Evolutionary conservation across 495 filamentous ascomycete genomes (phyloP).

Genomic region (Aspergillus baeticus): DNA sequence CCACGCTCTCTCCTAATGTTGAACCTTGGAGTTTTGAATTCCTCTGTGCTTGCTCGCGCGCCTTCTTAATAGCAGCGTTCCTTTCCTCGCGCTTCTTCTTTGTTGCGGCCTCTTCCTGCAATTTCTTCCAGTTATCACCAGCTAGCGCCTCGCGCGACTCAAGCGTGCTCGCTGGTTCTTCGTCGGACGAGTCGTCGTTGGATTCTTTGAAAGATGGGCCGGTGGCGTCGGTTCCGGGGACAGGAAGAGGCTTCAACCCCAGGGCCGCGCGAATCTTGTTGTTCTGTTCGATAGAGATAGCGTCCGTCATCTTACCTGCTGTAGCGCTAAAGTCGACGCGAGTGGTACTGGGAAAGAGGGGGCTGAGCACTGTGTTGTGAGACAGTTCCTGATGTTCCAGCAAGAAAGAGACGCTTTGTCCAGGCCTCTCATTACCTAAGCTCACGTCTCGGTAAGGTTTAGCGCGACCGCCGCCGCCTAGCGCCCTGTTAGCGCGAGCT

Average conservation of each 20-base stretch:
- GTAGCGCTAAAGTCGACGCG: background rate
- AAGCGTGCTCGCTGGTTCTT: slow-evolving; percentile 71
- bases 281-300: slow-evolving; percentile 85
- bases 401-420: background rate
- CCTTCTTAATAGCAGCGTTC: slow-evolving; percentile 79
- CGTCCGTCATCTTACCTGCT: slow-evolving; percentile 64
- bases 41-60: slow-evolving; percentile 76
- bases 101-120: slow-evolving; percentile 59
- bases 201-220: slow-evolving; percentile 62
- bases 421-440: slow-evolving; percentile 17
- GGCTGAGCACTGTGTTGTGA: background rate
- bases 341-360: background rate
- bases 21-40: slow-evolving; percentile 73
- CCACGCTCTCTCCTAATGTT: slow-evolving; percentile 70
- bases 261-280: slow-evolving; percentile 89
- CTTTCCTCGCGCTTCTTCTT: slow-evolving; percentile 77
- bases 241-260: slow-evolving; percentile 87
- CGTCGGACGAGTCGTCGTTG: slow-evolving; percentile 44
- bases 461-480: slow-evolving; percentile 23
- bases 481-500: slow-evolving; percentile 22
- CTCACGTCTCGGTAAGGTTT: slow-evolving; percentile 27
- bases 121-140: slow-evolving; percentile 70
- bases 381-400: background rate
- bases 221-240: slow-evolving; percentile 56
- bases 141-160: slow-evolving; percentile 76